phyloP scores from a whole-genome alignment of 1,284 basidiomycete species.

The Lentinula novae-zelandiae region DNA sequence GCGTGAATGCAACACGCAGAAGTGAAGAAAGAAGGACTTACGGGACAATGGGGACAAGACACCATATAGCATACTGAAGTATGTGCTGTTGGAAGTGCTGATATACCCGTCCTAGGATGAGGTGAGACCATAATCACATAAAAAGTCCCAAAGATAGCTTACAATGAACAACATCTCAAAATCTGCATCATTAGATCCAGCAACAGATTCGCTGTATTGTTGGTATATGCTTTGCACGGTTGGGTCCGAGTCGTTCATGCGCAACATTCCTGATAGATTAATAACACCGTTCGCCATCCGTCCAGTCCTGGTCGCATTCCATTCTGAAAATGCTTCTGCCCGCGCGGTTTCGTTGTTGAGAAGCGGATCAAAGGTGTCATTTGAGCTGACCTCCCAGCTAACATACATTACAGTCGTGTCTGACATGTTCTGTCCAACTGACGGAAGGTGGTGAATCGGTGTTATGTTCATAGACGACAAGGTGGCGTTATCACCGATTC shows the following conservation, averaged over 20 bases:
- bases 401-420: conserved; percentile 7
- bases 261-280: not conserved
- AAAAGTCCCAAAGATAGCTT: not conserved
- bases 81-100: not conserved
- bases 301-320: conserved; percentile 10
- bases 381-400: conserved; percentile 8
- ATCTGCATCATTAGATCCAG: conserved; percentile 10
- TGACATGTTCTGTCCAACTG: conserved; percentile 9
- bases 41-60: not conserved
- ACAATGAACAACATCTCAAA: conserved; percentile 12
- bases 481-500: conserved; percentile 7
- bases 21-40: not conserved
- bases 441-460: conserved; percentile 6
- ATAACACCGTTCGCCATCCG: not conserved
- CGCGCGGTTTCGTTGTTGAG: conserved; percentile 6
- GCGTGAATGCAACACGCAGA: not conserved
- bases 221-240: not conserved
- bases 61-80: not conserved
- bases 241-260: not conserved
- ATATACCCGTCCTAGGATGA: not conserved
- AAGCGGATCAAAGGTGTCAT: conserved; percentile 1
- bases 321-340: conserved; percentile 5
- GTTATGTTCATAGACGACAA: conserved; percentile 1
- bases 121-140: too few species aligned
- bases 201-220: conserved; percentile 5